Conservation (phyloP, 2,329 filamentous ascomycete genomes). For the Mycogone perniciosa region DNA sequence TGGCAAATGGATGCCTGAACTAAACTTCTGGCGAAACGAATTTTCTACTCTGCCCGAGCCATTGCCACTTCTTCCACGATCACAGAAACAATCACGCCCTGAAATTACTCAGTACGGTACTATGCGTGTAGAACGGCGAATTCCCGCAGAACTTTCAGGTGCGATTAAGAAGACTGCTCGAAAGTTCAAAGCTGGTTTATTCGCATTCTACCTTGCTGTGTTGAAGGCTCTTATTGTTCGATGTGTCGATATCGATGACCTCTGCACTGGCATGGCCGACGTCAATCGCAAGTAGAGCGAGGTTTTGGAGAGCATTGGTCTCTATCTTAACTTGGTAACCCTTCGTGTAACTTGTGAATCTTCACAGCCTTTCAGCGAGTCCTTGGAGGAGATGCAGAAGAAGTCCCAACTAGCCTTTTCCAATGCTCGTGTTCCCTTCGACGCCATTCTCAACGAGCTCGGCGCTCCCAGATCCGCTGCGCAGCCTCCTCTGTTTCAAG, state of each 20-base stretch:
- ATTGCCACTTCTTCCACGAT: slow-evolving; percentile 16
- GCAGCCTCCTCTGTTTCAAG: too few species aligned
- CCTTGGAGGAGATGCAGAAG: too few species aligned
- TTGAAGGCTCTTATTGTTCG: not conserved
- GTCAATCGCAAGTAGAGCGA: not conserved
- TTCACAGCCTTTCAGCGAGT: not conserved
- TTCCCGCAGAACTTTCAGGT: not conserved
- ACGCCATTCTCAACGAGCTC: too few species aligned
- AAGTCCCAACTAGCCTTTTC: too few species aligned
- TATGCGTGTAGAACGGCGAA: not conserved
- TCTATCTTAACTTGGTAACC: not conserved
- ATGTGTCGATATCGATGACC: not conserved
- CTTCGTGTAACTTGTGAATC: not conserved
- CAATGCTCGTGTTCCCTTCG: too few species aligned
- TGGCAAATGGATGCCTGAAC: not conserved
- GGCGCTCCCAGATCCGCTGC: too few species aligned
- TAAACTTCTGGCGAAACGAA: not conserved
- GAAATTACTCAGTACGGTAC: not conserved
- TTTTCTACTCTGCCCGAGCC: slow-evolving; percentile 11
- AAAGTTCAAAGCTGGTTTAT: slow-evolving; percentile 17
- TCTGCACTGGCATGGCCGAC: not conserved
- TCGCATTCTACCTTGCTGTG: not conserved
- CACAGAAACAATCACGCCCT: slow-evolving; percentile 2
- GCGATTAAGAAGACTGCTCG: not conserved
- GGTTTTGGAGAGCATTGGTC: not conserved